Base-by-base conservation (phyloP, 371 early-diverging fungal species). In the Chytridium lagenaria region DNA sequence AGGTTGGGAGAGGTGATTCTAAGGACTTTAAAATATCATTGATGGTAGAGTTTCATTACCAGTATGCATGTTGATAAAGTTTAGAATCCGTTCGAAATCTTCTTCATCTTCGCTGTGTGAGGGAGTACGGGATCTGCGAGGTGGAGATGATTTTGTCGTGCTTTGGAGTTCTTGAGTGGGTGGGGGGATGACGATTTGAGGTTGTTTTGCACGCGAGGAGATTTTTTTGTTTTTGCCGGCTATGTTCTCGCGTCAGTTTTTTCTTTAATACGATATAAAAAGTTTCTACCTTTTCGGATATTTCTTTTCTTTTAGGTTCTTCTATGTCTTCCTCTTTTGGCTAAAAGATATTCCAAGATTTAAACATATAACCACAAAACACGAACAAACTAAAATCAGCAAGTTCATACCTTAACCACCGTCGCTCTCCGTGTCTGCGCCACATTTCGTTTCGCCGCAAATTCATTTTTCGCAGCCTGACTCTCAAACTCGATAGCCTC, bases 1-100 rank as follows among this genome's bases (percentile, higher is more conserved):
- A 30, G 0, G 3, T 50, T 31, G 38, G 28, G 38, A 71, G 33
- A 15, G 76, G 76, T 19, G 71, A 57, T 50, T 50, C 72, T 76
- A 49, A 19, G 12, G 30, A 22, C 7, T 31, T 7, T 37, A 34
- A 3, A 12, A 44, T 44, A 44, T 44, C 19, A 19, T 44, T 23
- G 26, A 7, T 63, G 26, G 16, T 3, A 22, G 12, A 34, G 10
- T 19, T 12, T 68, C 23, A 44, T 50, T 36, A 73, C 73, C 34
- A 19, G 67, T 16, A 40, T 73, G 52, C 22, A 15, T 1, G 2
- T 61, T 37, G 37, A 68, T 30, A 12, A 63, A 63, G 16, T 63
- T 26, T 3, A 63, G 37, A 5, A 57, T 57, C 7, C 33, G 5
- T 16, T 63, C 26, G 23, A 0, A 49, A 36, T 59, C 50, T 1